Percentiles rank a stretch among this genome's conserved stretches.
Evolutionary conservation across 2,329 filamentous ascomycete genomes (phyloP).

Genomic region (Exserohilum rostratum): DNA sequence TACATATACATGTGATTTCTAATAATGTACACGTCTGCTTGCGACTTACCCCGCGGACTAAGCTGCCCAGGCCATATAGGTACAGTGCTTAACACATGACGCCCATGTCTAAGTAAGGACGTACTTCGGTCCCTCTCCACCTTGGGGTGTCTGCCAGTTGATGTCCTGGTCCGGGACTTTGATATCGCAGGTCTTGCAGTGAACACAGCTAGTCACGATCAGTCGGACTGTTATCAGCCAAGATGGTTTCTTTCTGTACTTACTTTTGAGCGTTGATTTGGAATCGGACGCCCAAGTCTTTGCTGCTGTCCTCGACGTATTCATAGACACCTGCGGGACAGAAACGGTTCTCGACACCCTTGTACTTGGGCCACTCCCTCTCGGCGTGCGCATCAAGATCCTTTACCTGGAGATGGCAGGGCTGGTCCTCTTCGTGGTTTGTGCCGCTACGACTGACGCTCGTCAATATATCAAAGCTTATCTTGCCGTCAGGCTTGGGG

Average conservation of each 20-base stretch:
- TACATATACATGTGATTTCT: conserved; percentile 9
- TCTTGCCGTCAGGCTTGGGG: conserved; percentile 92
- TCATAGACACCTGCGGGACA: conserved; percentile 98
- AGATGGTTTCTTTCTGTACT: conserved; percentile 52
- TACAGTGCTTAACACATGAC: background rate
- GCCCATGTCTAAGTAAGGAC: conserved; percentile 57
- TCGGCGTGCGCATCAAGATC: conserved; percentile 92
- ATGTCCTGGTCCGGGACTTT: conserved; percentile 97
- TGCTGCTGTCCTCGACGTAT: conserved; percentile 90
- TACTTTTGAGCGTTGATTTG: conserved; percentile 98
- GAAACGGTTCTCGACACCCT: conserved; percentile 94
- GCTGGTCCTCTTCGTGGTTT: conserved; percentile 98
- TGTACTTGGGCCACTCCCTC: conserved; percentile 82
- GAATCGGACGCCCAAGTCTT: conserved; percentile 87
- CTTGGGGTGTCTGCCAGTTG: conserved; percentile 88
- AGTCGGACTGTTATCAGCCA: conserved; percentile 21
- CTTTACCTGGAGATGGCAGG: conserved; percentile 90
- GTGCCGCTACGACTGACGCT: conserved; percentile 94
- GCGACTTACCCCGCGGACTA: background rate
- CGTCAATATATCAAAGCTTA: conserved; percentile 95
- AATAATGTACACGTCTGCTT: conserved; percentile 13
- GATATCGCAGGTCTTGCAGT: conserved; percentile 99
- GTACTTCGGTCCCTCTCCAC: conserved; percentile 77
- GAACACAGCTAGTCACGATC: conserved; percentile 75
- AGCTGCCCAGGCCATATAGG: background rate